Conservation (phyloP, 805 yeast genomes). For the Spathaspora passalidarum region DNA sequence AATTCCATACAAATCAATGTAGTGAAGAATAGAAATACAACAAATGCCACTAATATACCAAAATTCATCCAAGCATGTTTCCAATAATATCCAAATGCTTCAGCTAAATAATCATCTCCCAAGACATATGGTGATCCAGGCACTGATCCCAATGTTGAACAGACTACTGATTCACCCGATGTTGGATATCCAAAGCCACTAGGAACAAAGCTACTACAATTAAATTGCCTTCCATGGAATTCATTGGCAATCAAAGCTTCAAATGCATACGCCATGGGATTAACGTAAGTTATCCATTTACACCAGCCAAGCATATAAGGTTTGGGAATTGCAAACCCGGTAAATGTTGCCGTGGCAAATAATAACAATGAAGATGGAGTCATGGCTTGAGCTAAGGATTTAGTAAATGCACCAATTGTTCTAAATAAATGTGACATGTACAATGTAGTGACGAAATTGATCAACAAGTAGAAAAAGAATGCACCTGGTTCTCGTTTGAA, state of each 20-base stretch:
- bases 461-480: conserved; percentile 51
- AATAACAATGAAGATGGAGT: conserved; percentile 54
- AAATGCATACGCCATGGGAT: conserved; percentile 57
- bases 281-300: conserved; percentile 59
- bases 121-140: conserved; percentile 19
- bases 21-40: conserved; percentile 49
- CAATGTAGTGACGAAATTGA: conserved; percentile 42
- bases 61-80: conserved; percentile 60
- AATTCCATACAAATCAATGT: conserved; percentile 56
- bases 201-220: conserved; percentile 50
- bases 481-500: conserved; percentile 50
- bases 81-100: conserved; percentile 42
- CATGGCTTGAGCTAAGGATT: conserved; percentile 52
- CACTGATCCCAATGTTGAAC: conserved; percentile 22
- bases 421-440: conserved; percentile 57
- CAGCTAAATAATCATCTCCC: conserved; percentile 29
- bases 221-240: conserved; percentile 44
- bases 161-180: conserved; percentile 13
- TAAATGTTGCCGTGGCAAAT: conserved; percentile 46
- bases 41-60: conserved; percentile 60
- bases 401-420: conserved; percentile 48
- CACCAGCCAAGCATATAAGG: conserved; percentile 61
- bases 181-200: conserved; percentile 30
- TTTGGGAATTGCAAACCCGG: conserved; percentile 59
- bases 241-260: conserved; percentile 60